Evolutionary conservation across 208 protist species (phyloP).

Genomic region (Phytomonas serpens): DNA sequence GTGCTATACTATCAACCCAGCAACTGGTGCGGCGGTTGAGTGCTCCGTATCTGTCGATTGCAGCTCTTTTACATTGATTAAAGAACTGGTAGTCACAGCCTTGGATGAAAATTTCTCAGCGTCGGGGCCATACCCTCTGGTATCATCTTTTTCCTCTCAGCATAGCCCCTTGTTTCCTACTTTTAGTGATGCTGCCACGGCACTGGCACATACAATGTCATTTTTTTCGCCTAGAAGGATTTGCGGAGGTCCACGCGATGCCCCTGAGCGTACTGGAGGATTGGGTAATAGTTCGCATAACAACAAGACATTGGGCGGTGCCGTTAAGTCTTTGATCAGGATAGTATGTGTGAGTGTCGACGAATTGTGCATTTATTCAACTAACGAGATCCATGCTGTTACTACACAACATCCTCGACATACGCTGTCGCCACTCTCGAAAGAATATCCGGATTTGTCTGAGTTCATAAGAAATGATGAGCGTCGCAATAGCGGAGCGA

Average conservation of each 20-base stretch:
- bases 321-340: slow-evolving; percentile 25
- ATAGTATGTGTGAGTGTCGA: slow-evolving; percentile 69
- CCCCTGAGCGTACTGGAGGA: background rate
- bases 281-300: slow-evolving; percentile 2
- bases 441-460: background rate
- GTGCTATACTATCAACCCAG: slow-evolving; percentile 49
- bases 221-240: background rate
- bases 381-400: slow-evolving; percentile 20
- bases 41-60: slow-evolving; percentile 59
- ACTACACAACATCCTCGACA: background rate
- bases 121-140: background rate
- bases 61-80: slow-evolving; percentile 66
- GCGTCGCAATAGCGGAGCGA: background rate
- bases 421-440: background rate
- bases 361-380: slow-evolving; percentile 60
- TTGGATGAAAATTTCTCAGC: background rate
- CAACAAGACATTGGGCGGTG: slow-evolving; percentile 9
- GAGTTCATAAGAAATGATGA: background rate
- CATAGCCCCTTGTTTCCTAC: background rate
- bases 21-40: slow-evolving; percentile 31
- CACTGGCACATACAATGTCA: background rate
- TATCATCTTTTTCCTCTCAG: background rate
- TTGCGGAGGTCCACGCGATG: background rate
- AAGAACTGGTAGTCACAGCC: slow-evolving; percentile 11
- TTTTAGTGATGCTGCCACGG: background rate